Evolutionary conservation across 495 filamentous ascomycete species (phyloP).

Genomic region (Penicillium soppii): DNA sequence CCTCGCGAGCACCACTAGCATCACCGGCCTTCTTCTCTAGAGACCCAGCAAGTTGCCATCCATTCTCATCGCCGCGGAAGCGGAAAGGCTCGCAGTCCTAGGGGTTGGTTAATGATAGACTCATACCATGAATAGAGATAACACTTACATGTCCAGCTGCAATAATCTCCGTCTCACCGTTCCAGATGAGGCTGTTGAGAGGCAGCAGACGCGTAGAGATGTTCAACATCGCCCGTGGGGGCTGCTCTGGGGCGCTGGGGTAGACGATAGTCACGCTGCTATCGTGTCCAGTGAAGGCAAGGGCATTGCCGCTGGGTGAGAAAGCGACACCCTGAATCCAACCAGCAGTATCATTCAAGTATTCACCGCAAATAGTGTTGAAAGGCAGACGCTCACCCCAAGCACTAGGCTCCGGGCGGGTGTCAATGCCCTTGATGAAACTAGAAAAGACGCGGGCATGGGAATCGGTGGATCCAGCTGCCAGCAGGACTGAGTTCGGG

Average conservation of each 20-base stretch:
- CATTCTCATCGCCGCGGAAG: slow-evolving; percentile 74
- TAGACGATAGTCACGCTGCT: slow-evolving; percentile 96
- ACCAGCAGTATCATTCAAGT: slow-evolving; percentile 87
- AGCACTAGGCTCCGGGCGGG: slow-evolving; percentile 78
- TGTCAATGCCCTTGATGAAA: slow-evolving; percentile 93
- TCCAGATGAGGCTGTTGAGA: slow-evolving; percentile 91
- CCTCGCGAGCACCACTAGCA: slow-evolving; percentile 63
- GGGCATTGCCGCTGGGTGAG: slow-evolving; percentile 84
- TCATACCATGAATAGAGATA: slow-evolving; percentile 1
- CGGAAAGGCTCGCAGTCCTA: slow-evolving; percentile 92
- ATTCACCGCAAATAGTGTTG: slow-evolving; percentile 97
- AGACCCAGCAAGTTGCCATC: slow-evolving; percentile 84
- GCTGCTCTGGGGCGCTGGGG: slow-evolving; percentile 86
- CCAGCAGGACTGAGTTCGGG: slow-evolving; percentile 92
- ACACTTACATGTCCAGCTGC: slow-evolving; percentile 78
- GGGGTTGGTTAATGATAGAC: slow-evolving; percentile 7
- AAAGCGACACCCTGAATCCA: slow-evolving; percentile 93
- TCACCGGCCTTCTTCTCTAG: slow-evolving; percentile 65
- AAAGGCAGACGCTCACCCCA: slow-evolving; percentile 97
- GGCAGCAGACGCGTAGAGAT: slow-evolving; percentile 86
- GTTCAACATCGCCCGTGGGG: slow-evolving; percentile 83
- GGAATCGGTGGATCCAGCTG: slow-evolving; percentile 94
- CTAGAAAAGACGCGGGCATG: slow-evolving; percentile 93
- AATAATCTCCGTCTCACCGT: slow-evolving; percentile 87
- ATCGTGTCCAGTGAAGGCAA: slow-evolving; percentile 91